These are phyloP conservation scores for Stipa capillata DNA, from an alignment of 176 grass and related monocot species.

Conservation along the genomic window DNA sequence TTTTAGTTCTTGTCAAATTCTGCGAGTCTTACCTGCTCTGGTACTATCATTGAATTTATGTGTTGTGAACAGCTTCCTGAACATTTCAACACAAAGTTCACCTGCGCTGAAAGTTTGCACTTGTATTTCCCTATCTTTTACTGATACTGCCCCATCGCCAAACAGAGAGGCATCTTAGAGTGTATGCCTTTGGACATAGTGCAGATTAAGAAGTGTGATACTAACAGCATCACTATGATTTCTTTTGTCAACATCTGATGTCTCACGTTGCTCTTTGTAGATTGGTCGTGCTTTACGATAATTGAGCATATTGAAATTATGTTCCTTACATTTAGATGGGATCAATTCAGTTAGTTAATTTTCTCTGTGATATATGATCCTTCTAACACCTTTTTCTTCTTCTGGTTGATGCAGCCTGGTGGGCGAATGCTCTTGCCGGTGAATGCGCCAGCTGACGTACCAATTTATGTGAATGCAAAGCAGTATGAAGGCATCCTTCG, in stretches of 20 bases:
- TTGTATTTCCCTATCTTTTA: neutral
- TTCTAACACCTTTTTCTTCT: neutral
- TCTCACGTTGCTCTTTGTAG: neutral
- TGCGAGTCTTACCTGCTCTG: neutral
- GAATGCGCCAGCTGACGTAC: slow-evolving; percentile 55
- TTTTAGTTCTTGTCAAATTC: neutral
- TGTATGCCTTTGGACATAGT: neutral
- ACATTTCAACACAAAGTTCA: neutral
- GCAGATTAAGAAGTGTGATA: neutral
- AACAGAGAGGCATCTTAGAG: neutral
- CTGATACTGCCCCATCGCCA: neutral
- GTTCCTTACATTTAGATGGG: neutral
- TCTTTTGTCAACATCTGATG: neutral
- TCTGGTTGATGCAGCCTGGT: slow-evolving; percentile 26
- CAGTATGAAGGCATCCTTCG: slow-evolving; percentile 91
- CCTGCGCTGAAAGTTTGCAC: neutral
- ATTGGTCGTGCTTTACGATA: neutral
- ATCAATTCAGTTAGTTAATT: neutral
- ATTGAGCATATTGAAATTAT: neutral
- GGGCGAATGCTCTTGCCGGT: slow-evolving; percentile 70
- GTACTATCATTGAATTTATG: neutral
- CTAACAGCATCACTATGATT: neutral
- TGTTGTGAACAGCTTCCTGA: neutral
- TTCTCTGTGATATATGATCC: neutral
- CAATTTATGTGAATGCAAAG: slow-evolving; percentile 83